Base-by-base conservation (phyloP, 2,329 filamentous ascomycete species). In the Neofusicoccum laricinum region DNA sequence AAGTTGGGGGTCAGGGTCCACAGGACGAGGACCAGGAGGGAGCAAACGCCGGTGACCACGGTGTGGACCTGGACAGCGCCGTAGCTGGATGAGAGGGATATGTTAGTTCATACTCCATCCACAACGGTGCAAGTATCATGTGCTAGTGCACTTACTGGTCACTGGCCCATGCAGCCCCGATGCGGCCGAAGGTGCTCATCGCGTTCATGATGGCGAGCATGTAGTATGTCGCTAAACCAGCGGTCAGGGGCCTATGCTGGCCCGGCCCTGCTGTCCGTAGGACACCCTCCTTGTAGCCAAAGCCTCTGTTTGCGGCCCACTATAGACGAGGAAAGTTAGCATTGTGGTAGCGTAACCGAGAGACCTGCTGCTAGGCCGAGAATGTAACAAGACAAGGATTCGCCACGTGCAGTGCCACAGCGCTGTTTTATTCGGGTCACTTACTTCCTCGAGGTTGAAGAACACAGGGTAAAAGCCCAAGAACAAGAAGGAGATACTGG, bases 401-500 rank as follows among this genome's bases (percentile, higher is more conserved):
- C 14, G 17, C 11, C 40, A 14, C 19, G 12, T 25, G 41, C 4
- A 58, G n/a, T 15, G 32, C 17, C 5, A 58, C 21, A 30, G 11
- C 10, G 50, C 25, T 15, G 8, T 38, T 30, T n/a, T 12, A 25
- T 30, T 69, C 72, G 10, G 49, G 2, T n/a, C 12, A 41, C 51
- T 66, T 70, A 77, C 77, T 71, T 83, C 81, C 69, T 83, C 81
- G 34, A 84, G 76, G 66, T 82, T 83, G 75, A 84, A 84, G 72
- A 83, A 83, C 19, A 84, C 72, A 2, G 80, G 78, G 66, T 84
- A 84, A 69, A 83, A 84, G 21, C 82, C 82, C 55, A 83, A 76
- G 73, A 83, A 84, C 51, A 83, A 72, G 66, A 81, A 79, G 1
- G 76, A 73, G n/a, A 83, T 77, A 4, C 76, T 73, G 1, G 76